A percentile compares a stretch with the other conserved stretches of the same genome.
Evolutionary conservation across 306 rosid species (phyloP).

Genomic region (Quercus robur): DNA sequence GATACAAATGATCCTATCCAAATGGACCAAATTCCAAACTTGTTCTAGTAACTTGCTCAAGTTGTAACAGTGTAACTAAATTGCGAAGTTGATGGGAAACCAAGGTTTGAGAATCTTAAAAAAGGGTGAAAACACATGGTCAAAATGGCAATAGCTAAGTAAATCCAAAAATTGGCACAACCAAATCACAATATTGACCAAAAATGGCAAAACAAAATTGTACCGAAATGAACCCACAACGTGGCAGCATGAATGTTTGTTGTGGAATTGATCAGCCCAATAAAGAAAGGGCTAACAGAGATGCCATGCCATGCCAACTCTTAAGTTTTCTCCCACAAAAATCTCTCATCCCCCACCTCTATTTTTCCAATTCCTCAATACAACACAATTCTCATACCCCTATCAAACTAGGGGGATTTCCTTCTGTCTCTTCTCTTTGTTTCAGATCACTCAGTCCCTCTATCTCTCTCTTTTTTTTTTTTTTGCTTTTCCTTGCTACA

Average conservation of each 20-base stretch:
- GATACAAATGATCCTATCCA: not conserved
- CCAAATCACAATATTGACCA: not conserved
- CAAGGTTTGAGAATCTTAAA: conserved; percentile 7
- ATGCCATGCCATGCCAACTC: not conserved
- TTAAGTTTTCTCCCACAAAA: conserved; percentile 21
- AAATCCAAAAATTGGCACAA: not conserved
- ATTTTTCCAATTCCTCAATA: not conserved
- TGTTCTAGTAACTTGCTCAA: not conserved
- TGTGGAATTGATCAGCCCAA: conserved; percentile 10
- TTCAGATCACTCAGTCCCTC: not conserved
- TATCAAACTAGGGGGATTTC: not conserved
- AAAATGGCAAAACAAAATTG: not conserved
- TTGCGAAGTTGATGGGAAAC: conserved; percentile 11
- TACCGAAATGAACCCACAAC: not conserved
- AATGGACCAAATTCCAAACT: not conserved
- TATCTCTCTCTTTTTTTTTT: not conserved
- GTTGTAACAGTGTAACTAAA: not conserved
- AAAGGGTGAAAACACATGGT: not conserved
- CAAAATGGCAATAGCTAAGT: not conserved
- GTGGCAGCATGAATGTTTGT: conserved; percentile 15
- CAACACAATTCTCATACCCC: not conserved
- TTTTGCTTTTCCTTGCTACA: not conserved
- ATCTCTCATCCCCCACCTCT: conserved; percentile 17
- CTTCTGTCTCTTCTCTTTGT: not conserved
- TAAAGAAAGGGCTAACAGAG: not conserved